Evolutionary conservation across 2,329 filamentous ascomycete genomes (phyloP), one percentile per base, ranked within the genome.

Genomic region (Cercospora canescens): DNA sequence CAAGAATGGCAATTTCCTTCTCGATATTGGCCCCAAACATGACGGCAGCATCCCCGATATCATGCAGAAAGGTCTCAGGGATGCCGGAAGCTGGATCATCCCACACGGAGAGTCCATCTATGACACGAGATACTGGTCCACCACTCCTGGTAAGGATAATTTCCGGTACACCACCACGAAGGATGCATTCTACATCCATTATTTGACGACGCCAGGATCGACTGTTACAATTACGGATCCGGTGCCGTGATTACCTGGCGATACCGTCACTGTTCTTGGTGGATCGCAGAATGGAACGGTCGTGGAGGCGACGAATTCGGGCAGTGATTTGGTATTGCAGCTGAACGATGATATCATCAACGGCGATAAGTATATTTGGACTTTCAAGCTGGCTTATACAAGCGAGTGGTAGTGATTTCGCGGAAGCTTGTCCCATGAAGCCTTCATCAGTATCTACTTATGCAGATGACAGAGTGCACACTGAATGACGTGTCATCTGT

Each of bases 151-250:
- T 18, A 28, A 11, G 18, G 59, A 8, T 7, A 54, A 54, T 14
- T 72, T 85, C 0, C 73, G 84, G 16, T 86, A 85, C 66, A 85
- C 84, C 1, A 79, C 79, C 68, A 84, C 80, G 0, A 68, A 77
- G 1, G 80, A 83, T 3, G 84, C 84, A 0, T 85, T 86, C 64
- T 86, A 85, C 67, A 74, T 85, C 28, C 67, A 81, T 11, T 78
- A 79, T 4, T 68, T 86, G 37, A 74, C 77, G 7, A 77, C 76
- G 48, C 82, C 82, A 4, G 9, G 16, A 3, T 34, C 30, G 16
- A 50, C 26, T 6, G 18, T 61, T 9, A 61, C 59, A 2, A 61
- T 61, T 18, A 61, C 30, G 21, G 39, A 61, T 54, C 59, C 45
- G 7, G 59, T 61, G 3, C 59, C 59, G 34, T 61, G 59, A 41